Conservation (phyloP, 2,329 filamentous ascomycete species). For the Penicillium sp. region DNA sequence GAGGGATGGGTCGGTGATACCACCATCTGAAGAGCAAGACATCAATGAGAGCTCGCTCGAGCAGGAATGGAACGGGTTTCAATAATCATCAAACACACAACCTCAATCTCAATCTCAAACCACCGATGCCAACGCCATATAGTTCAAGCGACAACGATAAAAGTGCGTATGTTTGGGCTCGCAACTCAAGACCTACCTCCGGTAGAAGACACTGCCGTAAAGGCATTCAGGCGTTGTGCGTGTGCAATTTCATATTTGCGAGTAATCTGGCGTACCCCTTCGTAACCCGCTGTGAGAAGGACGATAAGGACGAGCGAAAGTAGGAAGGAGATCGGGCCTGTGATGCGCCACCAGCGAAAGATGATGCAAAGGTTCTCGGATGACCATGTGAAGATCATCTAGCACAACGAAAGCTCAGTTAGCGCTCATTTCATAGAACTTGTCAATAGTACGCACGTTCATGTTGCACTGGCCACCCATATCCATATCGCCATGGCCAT, state of each 20-base stretch:
- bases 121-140: conserved; percentile 6
- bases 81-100: background rate
- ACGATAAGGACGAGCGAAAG: conserved; percentile 81
- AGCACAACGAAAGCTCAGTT: background rate
- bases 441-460: conserved; percentile 65
- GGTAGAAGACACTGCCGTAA: conserved; percentile 33
- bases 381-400: conserved; percentile 99
- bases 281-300: conserved; percentile 85
- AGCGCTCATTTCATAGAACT: background rate
- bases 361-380: conserved; percentile 93
- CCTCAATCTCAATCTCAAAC: background rate
- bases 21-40: conserved; percentile 36
- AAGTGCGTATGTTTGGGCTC: background rate
- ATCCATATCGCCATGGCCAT: conserved; percentile 55
- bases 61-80: conserved; percentile 10
- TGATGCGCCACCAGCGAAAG: conserved; percentile 87
- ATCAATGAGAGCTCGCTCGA: conserved; percentile 29
- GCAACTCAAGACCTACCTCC: conserved; percentile 32
- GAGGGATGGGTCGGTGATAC: conserved; percentile 32
- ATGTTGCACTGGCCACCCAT: conserved; percentile 76
- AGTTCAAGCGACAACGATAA: background rate
- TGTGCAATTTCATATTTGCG: conserved; percentile 69
- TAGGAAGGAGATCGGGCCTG: conserved; percentile 69
- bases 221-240: conserved; percentile 51
- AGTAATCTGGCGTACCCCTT: conserved; percentile 75